phyloP scores from a whole-genome alignment of 108 stramenopile species.

The Fragilaria radians region DNA sequence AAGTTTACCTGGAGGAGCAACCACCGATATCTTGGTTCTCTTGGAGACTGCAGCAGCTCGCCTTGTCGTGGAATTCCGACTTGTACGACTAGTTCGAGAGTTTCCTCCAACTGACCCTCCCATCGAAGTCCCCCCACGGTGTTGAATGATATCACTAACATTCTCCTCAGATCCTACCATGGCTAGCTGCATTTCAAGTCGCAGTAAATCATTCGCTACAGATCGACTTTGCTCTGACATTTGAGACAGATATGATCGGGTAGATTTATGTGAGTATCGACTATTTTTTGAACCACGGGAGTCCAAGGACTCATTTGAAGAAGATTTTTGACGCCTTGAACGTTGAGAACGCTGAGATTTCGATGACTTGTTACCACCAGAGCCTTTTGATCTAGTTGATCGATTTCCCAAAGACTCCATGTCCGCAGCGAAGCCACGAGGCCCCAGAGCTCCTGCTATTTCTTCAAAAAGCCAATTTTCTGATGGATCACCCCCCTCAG shows the following conservation, averaged over 20 bases:
- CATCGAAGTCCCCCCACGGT: slow-evolving; percentile 8
- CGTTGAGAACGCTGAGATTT: slow-evolving; percentile 44
- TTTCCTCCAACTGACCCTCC: slow-evolving; percentile 7
- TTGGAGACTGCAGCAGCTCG: slow-evolving; percentile 24
- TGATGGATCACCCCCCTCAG: slow-evolving; percentile 37
- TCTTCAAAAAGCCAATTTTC: slow-evolving; percentile 80
- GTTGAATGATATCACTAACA: slow-evolving; percentile 13
- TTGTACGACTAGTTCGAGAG: slow-evolving; percentile 10
- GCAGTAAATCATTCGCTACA: slow-evolving; percentile 81
- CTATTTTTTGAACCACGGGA: slow-evolving; percentile 43
- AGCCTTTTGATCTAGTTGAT: slow-evolving; percentile 61
- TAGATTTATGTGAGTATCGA: slow-evolving; percentile 72
- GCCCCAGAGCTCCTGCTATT: slow-evolving; percentile 78
- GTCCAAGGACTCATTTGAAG: slow-evolving; percentile 32
- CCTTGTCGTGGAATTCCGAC: slow-evolving; percentile 20
- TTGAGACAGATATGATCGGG: slow-evolving; percentile 70
- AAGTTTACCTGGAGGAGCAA: slow-evolving; percentile 82
- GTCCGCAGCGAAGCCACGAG: slow-evolving; percentile 72
- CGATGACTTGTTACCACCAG: slow-evolving; percentile 58
- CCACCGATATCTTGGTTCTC: slow-evolving; percentile 55
- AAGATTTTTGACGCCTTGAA: slow-evolving; percentile 9
- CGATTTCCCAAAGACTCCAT: slow-evolving; percentile 75
- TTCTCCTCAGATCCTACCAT: slow-evolving; percentile 60
- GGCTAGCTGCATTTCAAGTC: slow-evolving; percentile 79
- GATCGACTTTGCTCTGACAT: slow-evolving; percentile 80